Percentiles rank a stretch among this genome's conserved stretches.
Evolutionary conservation across 805 yeast genomes (phyloP).

Genomic region (Cyberlindnera meyerae): DNA sequence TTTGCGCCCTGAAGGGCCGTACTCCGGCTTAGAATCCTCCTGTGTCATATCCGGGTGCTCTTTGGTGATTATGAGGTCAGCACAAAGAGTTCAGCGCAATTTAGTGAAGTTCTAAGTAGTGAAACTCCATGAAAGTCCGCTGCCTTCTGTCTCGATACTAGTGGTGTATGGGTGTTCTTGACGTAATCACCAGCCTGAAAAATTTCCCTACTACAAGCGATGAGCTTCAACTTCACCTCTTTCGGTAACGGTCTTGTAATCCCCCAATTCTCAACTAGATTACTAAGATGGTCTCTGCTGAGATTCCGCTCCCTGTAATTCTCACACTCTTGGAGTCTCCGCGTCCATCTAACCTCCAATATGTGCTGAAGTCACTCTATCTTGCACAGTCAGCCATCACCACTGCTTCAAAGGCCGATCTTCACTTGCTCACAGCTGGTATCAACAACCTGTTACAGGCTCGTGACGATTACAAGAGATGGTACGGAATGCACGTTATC

Average conservation of each 20-base stretch:
- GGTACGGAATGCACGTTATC: conserved; percentile 33
- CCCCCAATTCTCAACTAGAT: too few species aligned
- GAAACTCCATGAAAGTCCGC: too few species aligned
- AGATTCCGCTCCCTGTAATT: conserved; percentile 23
- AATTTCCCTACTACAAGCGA: not conserved
- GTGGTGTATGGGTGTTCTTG: too few species aligned
- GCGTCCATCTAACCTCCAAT: conserved; percentile 16
- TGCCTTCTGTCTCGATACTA: too few species aligned
- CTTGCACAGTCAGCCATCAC: conserved; percentile 28
- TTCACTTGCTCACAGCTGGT: conserved; percentile 43
- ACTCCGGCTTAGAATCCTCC: conserved; percentile 31
- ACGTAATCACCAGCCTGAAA: too few species aligned
- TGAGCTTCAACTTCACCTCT: too few species aligned
- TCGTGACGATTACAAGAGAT: conserved; percentile 29
- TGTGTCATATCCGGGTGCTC: too few species aligned
- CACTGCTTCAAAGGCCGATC: conserved; percentile 43
- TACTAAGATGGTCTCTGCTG: conserved; percentile 17
- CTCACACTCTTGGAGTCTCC: conserved; percentile 19
- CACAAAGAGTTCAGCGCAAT: too few species aligned
- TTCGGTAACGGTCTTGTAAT: too few species aligned
- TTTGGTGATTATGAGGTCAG: too few species aligned
- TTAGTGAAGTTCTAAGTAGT: too few species aligned
- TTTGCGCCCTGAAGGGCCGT: conserved; percentile 59
- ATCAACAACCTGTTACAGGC: conserved; percentile 30
- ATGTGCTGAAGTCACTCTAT: conserved; percentile 22